Evolutionary conservation across 257 asterid genomes (phyloP).

Genomic region (Plantago elongata): DNA sequence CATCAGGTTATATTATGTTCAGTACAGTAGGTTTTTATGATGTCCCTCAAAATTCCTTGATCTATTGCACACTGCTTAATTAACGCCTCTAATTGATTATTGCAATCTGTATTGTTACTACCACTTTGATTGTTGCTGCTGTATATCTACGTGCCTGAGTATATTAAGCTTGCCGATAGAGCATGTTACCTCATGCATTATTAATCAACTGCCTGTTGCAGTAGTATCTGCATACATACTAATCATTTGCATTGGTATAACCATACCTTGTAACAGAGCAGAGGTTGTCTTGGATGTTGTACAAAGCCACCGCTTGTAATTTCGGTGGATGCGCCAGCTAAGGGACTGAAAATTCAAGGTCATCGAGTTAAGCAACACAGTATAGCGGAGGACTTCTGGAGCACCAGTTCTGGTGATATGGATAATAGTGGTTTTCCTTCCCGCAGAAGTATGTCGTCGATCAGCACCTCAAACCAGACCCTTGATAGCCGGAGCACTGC

Average conservation of each 20-base stretch:
- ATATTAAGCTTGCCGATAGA: no score
- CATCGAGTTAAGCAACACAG: conserved; percentile 52
- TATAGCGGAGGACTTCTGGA: conserved; percentile 70
- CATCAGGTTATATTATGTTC: no score
- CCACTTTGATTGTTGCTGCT: no score
- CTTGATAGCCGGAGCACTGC: conserved; percentile 49
- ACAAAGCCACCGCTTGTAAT: conserved; percentile 61
- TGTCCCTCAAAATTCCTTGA: no score
- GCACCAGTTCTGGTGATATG: conserved; percentile 79
- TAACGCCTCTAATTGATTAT: no score
- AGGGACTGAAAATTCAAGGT: conserved; percentile 62
- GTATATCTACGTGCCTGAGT: no score
- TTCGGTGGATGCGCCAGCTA: conserved; percentile 75
- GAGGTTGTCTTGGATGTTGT: conserved; percentile 97
- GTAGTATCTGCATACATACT: conserved; percentile 33
- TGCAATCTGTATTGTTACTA: no score
- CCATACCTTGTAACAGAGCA: conserved; percentile 93
- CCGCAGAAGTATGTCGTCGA: conserved; percentile 76
- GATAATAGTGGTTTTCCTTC: conserved; percentile 80
- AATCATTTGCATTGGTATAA: conserved; percentile 58
- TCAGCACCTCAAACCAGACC: conserved; percentile 71
- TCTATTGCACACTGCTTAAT: no score
- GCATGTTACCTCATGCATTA: no score
- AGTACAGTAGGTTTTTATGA: no score
- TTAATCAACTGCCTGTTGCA: neutral